Base-by-base conservation (phyloP, 176 grass and related monocot genomes). In the Oryza meridionalis region DNA sequence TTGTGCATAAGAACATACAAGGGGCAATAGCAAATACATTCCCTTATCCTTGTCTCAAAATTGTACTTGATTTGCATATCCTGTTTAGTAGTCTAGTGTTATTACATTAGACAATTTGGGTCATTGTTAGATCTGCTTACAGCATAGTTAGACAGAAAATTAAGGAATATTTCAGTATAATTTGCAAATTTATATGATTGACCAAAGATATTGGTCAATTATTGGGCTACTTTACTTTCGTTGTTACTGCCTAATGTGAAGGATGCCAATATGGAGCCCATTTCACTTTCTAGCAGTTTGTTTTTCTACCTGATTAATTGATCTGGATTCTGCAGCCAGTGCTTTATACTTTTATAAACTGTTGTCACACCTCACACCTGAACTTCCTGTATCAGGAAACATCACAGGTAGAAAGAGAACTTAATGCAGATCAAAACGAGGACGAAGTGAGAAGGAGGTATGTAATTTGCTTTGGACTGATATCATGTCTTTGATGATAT, bases 361-460 rank as follows among this genome's bases (percentile, higher is more conserved):
- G 78, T 50, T 81, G 19, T 86, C 74, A 76, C 63, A 43, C 62
- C 26, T 31, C 21, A 73, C 51, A 43, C 62, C 26, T 31, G 21
- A 73, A 49, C 32, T 82, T 91, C 38, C 19, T 84, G 65, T 47
- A 47, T 64, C 66, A 91, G 92, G 86, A 81, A 13, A 79, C 38
- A 71, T 76, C 76, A 37, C 67, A 74, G 82, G 78, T 66, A 77
- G 85, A 89, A 62, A 78, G 50, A 82, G 77, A 76, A 79, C 2
- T 35, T 16, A 82, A 85, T 40, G 69, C 46, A 84, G 80, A 92
- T 81, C 77, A 79, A 77, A 46, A 49, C 0, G 37, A 73, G 71
- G 92, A 92, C 59, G 76, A 86, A 53, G 89, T 82, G 55, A 87
- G 81, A 87, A 88, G 87, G 49, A 91, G 89, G 92, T 94, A 33